Evolutionary conservation across 805 yeast species (phyloP).

Genomic region (Barnettozyma salicaria): DNA sequence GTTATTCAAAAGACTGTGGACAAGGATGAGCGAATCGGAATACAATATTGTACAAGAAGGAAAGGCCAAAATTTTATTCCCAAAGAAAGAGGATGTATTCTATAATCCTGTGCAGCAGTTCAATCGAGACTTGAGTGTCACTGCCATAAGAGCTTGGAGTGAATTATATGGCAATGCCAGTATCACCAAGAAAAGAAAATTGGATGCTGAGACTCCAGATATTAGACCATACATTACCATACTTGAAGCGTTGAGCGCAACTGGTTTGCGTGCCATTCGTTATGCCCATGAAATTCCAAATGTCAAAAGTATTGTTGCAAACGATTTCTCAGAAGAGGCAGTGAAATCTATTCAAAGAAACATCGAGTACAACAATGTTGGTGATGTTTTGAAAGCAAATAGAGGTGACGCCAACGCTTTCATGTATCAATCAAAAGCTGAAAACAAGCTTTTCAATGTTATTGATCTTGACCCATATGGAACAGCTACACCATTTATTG

Average conservation of each 20-base stretch:
- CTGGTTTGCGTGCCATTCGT: constrained; percentile 90
- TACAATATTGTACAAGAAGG: constrained; percentile 63
- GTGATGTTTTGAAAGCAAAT: constrained; percentile 53
- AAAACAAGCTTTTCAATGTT: constrained; percentile 58
- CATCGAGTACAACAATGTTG: constrained; percentile 58
- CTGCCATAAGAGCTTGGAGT: constrained; percentile 84
- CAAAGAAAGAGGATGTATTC: constrained; percentile 78
- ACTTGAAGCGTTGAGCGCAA: constrained; percentile 88
- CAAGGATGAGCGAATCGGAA: constrained; percentile 17
- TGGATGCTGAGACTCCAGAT: constrained; percentile 23
- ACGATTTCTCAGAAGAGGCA: constrained; percentile 82
- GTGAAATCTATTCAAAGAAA: constrained; percentile 74
- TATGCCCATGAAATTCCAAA: constrained; percentile 88
- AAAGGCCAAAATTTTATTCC: constrained; percentile 72
- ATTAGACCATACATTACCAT: constrained; percentile 47
- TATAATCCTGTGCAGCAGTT: constrained; percentile 97
- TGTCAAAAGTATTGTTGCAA: constrained; percentile 72
- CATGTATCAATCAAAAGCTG: constrained; percentile 49
- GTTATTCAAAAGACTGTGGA: constrained; percentile 1
- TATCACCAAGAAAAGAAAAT: constrained; percentile 27
- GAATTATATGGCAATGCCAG: constrained; percentile 43
- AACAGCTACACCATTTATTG: constrained; percentile 92
- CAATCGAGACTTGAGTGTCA: constrained; percentile 83
- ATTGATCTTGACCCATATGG: constrained; percentile 97
- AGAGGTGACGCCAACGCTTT: constrained; percentile 87